Evolutionary conservation across 371 early-diverging fungal species (phyloP).

Genomic region (Blakeslea trispora): DNA sequence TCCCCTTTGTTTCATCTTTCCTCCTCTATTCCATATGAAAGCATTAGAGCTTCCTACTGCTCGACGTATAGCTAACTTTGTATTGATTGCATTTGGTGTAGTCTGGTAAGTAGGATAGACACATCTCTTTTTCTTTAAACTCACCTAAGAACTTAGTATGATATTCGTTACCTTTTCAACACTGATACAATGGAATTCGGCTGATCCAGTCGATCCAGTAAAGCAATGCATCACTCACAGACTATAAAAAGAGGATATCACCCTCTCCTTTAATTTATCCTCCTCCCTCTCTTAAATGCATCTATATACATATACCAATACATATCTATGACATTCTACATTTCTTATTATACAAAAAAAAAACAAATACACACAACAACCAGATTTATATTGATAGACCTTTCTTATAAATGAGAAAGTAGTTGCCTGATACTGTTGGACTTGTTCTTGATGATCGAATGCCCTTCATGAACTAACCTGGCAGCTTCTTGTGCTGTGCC

Average conservation of each 20-base stretch:
- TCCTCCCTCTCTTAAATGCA: neutral
- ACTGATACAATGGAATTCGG: constrained; percentile 46
- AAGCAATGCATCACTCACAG: constrained; percentile 44
- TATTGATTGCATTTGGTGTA: constrained; percentile 71
- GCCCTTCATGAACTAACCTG: constrained; percentile 46
- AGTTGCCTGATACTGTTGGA: neutral
- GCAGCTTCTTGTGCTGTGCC: constrained; percentile 60
- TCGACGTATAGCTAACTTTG: constrained; percentile 48
- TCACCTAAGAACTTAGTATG: constrained; percentile 27
- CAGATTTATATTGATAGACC: neutral
- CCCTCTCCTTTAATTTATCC: constrained; percentile 1
- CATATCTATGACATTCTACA: neutral
- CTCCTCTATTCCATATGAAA: constrained; percentile 79
- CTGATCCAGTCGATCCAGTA: constrained; percentile 44
- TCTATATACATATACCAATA: constrained; percentile 8
- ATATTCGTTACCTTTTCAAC: constrained; percentile 35
- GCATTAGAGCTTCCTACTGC: constrained; percentile 51
- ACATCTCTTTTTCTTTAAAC: neutral
- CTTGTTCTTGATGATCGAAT: constrained; percentile 13
- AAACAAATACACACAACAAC: no score
- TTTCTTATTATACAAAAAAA: neutral
- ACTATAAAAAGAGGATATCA: constrained; percentile 17
- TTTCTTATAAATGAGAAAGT: constrained; percentile 8
- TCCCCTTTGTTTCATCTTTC: constrained; percentile 80
- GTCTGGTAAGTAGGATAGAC: constrained; percentile 45